Conservation (phyloP, 805 yeast species). For the Blastobotrys chiropterorum region DNA sequence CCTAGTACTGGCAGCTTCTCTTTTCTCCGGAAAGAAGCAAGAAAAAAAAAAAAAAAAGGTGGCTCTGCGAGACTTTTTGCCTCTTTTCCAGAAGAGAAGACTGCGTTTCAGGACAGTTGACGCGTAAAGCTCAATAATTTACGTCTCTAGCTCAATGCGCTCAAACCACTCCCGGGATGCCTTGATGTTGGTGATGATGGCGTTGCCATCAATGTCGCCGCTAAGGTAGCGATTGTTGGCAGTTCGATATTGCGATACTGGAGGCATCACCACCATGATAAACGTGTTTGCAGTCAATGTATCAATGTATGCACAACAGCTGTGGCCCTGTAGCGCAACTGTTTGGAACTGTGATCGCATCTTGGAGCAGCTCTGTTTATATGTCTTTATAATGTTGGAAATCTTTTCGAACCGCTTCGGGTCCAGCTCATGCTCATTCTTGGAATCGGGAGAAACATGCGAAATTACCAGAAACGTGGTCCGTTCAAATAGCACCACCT, state of each 20-base stretch:
- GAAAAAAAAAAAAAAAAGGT: too few species aligned
- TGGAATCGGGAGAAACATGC: slow-evolving; percentile 25
- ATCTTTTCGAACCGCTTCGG: slow-evolving; percentile 93
- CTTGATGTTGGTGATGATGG: slow-evolving; percentile 33
- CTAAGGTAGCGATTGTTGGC: slow-evolving; percentile 17
- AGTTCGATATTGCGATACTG: slow-evolving; percentile 14
- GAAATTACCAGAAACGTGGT: slow-evolving; percentile 85
- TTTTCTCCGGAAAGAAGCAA: too few species aligned
- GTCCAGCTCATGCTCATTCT: slow-evolving; percentile 41
- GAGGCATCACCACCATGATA: slow-evolving; percentile 38
- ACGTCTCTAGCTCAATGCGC: slow-evolving; percentile 28
- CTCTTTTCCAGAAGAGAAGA: too few species aligned
- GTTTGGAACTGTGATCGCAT: slow-evolving; percentile 79
- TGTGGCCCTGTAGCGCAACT: slow-evolving; percentile 55
- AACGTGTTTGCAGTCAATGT: slow-evolving; percentile 38
- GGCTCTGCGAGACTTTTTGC: too few species aligned
- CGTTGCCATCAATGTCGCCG: slow-evolving; percentile 27
- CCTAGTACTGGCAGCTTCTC: too few species aligned
- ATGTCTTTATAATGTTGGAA: slow-evolving; percentile 87
- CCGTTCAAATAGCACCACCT: slow-evolving; percentile 84
- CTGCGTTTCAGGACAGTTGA: too few species aligned
- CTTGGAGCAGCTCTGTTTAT: slow-evolving; percentile 85
- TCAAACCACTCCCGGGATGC: slow-evolving; percentile 35
- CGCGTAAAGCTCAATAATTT: too few species aligned
- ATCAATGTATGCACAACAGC: slow-evolving; percentile 36